Evolutionary conservation across 768 basidiomycete genomes (phyloP).

Genomic region (Serendipita indica): DNA sequence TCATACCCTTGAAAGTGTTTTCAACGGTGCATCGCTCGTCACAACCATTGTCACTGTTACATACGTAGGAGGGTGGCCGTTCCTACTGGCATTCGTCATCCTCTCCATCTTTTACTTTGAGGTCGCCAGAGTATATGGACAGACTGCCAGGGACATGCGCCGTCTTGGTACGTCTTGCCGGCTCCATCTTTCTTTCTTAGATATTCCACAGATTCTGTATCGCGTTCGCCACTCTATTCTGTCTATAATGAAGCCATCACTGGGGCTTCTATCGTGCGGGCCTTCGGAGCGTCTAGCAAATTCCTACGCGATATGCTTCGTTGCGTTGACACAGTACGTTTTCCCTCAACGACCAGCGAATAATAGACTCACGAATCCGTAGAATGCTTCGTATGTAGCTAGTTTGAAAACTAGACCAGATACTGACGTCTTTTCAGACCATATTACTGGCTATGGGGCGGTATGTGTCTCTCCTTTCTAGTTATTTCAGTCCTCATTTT

Average conservation of each 20-base stretch:
- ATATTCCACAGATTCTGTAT: constrained; percentile 25
- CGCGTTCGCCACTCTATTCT: constrained; percentile 37
- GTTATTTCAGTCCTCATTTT: constrained; percentile 11
- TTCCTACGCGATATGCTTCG: constrained; percentile 73
- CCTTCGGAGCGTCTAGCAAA: constrained; percentile 80
- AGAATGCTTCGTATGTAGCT: constrained; percentile 5
- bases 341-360: neutral
- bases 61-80: constrained; percentile 62
- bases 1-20: neutral
- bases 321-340: constrained; percentile 60
- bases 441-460: constrained; percentile 87
- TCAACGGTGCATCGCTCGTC: constrained; percentile 38
- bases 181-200: neutral
- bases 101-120: constrained; percentile 46
- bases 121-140: constrained; percentile 46
- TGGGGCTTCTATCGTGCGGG: constrained; percentile 44
- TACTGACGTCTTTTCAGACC: constrained; percentile 30
- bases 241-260: constrained; percentile 40
- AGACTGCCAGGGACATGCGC: constrained; percentile 50
- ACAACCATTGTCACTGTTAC: constrained; percentile 66
- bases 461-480: constrained; percentile 21
- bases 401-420: neutral
- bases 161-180: constrained; percentile 15
- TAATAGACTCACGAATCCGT: too few relatives aligned
- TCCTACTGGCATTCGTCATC: constrained; percentile 42